Conservation (phyloP, 179 eudicot genomes). For the Carnegiea gigantea region DNA sequence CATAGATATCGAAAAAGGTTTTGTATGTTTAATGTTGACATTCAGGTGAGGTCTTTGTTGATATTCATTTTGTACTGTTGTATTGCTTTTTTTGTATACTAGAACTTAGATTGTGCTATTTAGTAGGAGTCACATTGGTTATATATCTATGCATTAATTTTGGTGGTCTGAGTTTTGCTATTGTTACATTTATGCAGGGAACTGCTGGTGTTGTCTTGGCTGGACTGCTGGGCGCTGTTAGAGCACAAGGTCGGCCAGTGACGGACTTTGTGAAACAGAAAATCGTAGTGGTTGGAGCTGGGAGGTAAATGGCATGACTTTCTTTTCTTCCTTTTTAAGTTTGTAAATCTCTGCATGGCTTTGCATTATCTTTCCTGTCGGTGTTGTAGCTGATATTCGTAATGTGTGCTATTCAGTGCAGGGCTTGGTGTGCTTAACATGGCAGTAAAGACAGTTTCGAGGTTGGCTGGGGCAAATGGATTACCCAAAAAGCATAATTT, state of each 20-base stretch:
- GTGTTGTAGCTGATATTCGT: conserved; percentile 1
- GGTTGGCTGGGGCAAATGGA: conserved; percentile 62
- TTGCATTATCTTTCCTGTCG: conserved; percentile 1
- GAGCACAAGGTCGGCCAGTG: conserved; percentile 94
- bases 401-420: conserved; percentile 65
- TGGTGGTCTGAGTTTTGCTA: not conserved
- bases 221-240: conserved; percentile 91
- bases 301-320: conserved; percentile 57
- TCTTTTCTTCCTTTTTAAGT: not conserved
- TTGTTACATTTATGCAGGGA: conserved; percentile 50
- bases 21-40: conserved; percentile 99
- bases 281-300: conserved; percentile 98
- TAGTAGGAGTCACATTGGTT: not conserved
- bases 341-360: not conserved
- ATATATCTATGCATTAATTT: not conserved
- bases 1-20: conserved; percentile 75
- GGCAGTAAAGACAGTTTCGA: conserved; percentile 77
- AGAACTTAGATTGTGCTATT: not conserved
- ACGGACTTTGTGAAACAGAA: conserved; percentile 88
- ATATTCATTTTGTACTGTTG: not conserved
- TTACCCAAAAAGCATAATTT: conserved; percentile 64
- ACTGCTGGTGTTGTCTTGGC: conserved; percentile 99
- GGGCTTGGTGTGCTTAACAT: conserved; percentile 97
- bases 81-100: not conserved
- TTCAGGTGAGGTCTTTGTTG: conserved; percentile 59